Evolutionary conservation across 352 stramenopile species (phyloP), one percentile per base, ranked within the genome.

Genomic region (Globisporangium lucens): DNA sequence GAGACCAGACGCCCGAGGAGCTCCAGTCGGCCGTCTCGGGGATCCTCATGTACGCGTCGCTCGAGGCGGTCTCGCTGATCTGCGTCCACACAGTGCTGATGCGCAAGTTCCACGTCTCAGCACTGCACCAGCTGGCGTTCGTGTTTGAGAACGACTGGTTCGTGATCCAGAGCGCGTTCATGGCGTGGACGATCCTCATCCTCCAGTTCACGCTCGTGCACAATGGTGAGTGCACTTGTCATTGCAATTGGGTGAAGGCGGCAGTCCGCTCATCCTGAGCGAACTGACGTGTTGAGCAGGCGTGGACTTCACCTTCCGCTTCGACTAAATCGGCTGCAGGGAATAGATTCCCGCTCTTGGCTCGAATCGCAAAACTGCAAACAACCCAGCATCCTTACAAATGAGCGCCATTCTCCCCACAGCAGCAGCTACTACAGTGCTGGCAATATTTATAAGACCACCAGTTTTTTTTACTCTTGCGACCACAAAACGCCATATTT

Each of bases 71-170:
- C 20, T 51, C 57, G 41, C 35, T 63, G 13, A 7, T 35, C 13
- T 49, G 24, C 27, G 53, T 59, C 3, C 53, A 59, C 53, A 20
- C 53, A 12, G 20, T 59, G 4, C 27, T 59, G 53, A 59, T 27
- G 24, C 30, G 15, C 27, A n/a, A 24, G 24, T 59, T 59, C 27
- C 15, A 43, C 13, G 10, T 59, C 4, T 59, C 53, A 20, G 27
- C 53, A 12, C 4, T 59, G 12, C 53, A 59, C 13, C 53, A 59
- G 20, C 29, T 59, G 24, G 29, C 53, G 12, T 63, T 63, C 4
- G 57, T 49, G n/a, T 29, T 63, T 22, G 20, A 63, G 24, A 53
- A 63, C 53, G 53, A 43, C 27, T 59, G 29, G 29, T 29, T 59
- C 13, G 27, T 53, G 30, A 8, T 53, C 0, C 57, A 63, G 13